Evolutionary conservation across 371 early-diverging fungal species (phyloP).

Genomic region (Haplosporangium sp.): DNA sequence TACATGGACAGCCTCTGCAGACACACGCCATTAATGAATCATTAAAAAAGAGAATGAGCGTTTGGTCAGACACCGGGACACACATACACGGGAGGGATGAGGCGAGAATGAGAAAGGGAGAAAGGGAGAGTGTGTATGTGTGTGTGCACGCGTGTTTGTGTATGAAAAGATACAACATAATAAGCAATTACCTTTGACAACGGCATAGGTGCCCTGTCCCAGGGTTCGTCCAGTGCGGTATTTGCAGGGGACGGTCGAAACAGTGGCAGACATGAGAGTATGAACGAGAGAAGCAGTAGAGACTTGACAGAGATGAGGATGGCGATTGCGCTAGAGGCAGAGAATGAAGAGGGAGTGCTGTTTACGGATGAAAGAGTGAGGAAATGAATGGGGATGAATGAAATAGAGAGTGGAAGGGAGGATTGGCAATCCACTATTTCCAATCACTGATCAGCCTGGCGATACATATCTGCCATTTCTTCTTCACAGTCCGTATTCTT

Average conservation of each 20-base stretch:
- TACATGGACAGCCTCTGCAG: constrained; percentile 59
- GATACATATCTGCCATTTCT: too few relatives aligned
- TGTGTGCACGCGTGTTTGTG: background rate
- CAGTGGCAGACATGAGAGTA: constrained; percentile 34
- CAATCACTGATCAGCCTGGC: background rate
- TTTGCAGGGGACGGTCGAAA: constrained; percentile 68
- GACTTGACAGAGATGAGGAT: background rate
- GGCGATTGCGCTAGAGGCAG: background rate
- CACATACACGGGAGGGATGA: background rate
- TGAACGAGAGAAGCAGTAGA: background rate
- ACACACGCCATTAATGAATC: too few relatives aligned
- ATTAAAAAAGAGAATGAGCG: background rate
- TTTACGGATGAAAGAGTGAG: background rate
- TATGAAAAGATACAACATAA: background rate
- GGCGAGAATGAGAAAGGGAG: constrained; percentile 1
- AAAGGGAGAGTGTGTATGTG: background rate
- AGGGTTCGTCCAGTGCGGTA: constrained; percentile 77
- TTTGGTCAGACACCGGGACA: background rate
- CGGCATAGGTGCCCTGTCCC: constrained; percentile 78
- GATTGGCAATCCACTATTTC: background rate
- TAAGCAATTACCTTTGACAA: constrained; percentile 71
- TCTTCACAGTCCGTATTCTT: background rate
- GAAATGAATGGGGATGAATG: background rate
- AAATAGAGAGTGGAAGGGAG: background rate
- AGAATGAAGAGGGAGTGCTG: background rate